A percentile compares a stretch with the other conserved stretches of the same genome.
Evolutionary conservation across 2,329 filamentous ascomycete species (phyloP).

Genomic region (Aspergillus sp.): DNA sequence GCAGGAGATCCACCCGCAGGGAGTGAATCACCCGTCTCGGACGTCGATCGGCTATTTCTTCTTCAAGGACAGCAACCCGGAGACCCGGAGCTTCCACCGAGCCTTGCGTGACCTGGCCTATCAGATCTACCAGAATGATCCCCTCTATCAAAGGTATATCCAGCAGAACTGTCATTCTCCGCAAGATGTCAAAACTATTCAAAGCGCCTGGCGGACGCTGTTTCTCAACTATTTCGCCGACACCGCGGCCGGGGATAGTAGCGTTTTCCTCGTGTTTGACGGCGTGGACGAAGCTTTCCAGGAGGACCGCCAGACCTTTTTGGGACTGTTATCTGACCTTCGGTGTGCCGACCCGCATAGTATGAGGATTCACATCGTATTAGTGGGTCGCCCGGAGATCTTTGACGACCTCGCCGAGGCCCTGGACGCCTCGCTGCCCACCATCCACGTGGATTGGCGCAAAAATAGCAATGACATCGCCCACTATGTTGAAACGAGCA

Average conservation of each 20-base stretch:
- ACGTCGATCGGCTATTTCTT: slow-evolving; percentile 49
- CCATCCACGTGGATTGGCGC: slow-evolving; percentile 45
- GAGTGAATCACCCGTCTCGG: slow-evolving; percentile 11
- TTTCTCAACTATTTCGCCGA: slow-evolving; percentile 42
- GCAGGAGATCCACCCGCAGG: slow-evolving; percentile 34
- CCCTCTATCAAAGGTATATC: slow-evolving; percentile 46
- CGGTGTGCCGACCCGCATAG: slow-evolving; percentile 8
- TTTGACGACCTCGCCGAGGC: slow-evolving; percentile 37
- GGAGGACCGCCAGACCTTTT: slow-evolving; percentile 39
- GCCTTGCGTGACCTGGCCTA: slow-evolving; percentile 49
- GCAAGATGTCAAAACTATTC: slow-evolving; percentile 16
- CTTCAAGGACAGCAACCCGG: slow-evolving; percentile 50
- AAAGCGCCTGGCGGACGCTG: slow-evolving; percentile 46
- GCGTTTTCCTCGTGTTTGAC: slow-evolving; percentile 49
- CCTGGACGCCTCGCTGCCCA: slow-evolving; percentile 37
- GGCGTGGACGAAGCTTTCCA: slow-evolving; percentile 49
- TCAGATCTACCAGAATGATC: slow-evolving; percentile 49
- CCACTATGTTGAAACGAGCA: slow-evolving; percentile 44
- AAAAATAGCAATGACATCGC: slow-evolving; percentile 46
- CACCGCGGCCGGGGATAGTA: slow-evolving; percentile 29
- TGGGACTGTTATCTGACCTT: slow-evolving; percentile 36
- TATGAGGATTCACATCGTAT: slow-evolving; percentile 35
- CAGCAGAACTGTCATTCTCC: slow-evolving; percentile 11
- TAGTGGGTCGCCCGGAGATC: slow-evolving; percentile 43
- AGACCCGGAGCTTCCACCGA: slow-evolving; percentile 47